Evolutionary conservation across 805 yeast genomes (phyloP), one percentile per base, ranked within the genome.

Genomic region (Ogataea nonfermentans): DNA sequence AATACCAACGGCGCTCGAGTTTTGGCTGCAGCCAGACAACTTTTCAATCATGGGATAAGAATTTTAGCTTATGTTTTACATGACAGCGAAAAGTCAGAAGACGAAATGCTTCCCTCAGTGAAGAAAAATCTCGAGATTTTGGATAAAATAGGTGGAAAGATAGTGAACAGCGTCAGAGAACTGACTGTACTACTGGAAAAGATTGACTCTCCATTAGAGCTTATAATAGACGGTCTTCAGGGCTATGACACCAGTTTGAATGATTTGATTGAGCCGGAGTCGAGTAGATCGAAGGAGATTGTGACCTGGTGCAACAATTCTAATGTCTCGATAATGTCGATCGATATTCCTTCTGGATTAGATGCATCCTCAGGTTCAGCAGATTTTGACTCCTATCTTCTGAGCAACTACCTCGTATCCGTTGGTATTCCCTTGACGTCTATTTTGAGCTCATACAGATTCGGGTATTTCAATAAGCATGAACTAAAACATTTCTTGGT

Each of bases 291-390:
- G 8, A 55, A 58, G 20, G 62, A 67, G 24, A 59, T 86, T 13
- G 74, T 86, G 17, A 59, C 63, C 4, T 89, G 96, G 95, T 74
- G 82, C 41, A 84, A 85, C 49, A 59, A 57, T 23, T 66, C 69
- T 6, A 56, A 58, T 10, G 61, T 71, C 5, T 70, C 73, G 26
- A 65, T 74, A 8, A 53, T 85, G 64, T 84, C 95, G 0, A 56
- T 89, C 19, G 95, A 88, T 55, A 74, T 85, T 19, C 90, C 95
- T 4, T 75, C 89, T 1, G 96, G 96, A 4, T 66, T 83, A 28
- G 95, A 86, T 54, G 81, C 89, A 6, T 86, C 93, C 4, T 77
- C 95, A 0, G 97, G 96, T 6, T 63, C 67, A 12, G 47, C 55
- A 4, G 65, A 60, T 23, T 47, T 46, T 15, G 55, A 51, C 11